Base-by-base conservation (phyloP, 495 filamentous ascomycete genomes). In the Bombardia bombarda region DNA sequence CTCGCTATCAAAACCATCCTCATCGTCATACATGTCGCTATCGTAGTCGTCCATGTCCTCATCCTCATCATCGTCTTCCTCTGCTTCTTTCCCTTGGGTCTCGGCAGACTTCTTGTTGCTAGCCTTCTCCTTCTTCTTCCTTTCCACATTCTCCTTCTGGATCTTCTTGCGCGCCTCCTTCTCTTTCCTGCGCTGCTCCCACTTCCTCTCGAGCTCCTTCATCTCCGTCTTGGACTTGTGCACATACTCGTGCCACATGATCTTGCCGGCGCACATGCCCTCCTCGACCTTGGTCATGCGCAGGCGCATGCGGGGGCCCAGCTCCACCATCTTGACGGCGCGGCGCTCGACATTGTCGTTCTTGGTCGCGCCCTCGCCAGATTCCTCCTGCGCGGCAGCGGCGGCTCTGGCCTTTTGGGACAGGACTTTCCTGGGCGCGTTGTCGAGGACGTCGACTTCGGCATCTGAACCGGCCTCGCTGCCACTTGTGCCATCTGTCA, bases 181-280 rank as follows among this genome's bases (percentile, higher is more conserved):
- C 63, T 90, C 84, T 58, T 81, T 80, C 47, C 77, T 76, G 56
- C 78, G 76, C 55, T 77, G 56, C 42, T 86, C 83, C 87, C 92
- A 95, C 53, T 75, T 74, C 67, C 79, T 68, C 51, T 97, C 87
- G 53, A 95, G 61, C 40, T 79, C 74, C 57, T 77, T 77, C 32
- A 86, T 65, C 57, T 97, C 92, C 28, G 78, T 69, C 50, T 77
- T 78, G 1, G 82, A 80, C 72, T 97, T 99, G 52, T 75, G 74
- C 42, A 95, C 75, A 53, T 82, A 92, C 55, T 95, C 88, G 65
- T 99, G 93, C 92, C 93, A 97, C 84, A 99, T 85, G 25, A 95
- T 75, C 65, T 87, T 90, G 30, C 92, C 92, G 24, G 78, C 75
- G 55, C 89, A 96, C 10, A 97, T 61, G 13, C 89, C 93, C 49